A percentile compares a stretch with the other conserved stretches of the same genome.
These are phyloP conservation scores for Fusarium sp. DNA, from an alignment of 2,329 filamentous ascomycete species.

Conservation along the genomic window DNA sequence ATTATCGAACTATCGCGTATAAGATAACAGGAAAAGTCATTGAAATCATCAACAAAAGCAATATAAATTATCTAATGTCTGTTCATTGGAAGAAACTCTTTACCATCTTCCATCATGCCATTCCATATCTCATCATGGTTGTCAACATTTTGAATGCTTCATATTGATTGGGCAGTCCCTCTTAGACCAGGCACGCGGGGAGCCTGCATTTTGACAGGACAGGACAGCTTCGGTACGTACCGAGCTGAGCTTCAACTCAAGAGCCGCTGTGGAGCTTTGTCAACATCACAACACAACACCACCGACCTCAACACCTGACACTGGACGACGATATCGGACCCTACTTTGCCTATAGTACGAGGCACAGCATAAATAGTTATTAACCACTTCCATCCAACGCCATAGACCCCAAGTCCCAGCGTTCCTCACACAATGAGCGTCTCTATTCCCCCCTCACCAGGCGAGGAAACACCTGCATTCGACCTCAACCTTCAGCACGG, in stretches of 20 bases:
- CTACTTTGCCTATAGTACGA: background rate
- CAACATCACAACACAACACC: slow-evolving; percentile 41
- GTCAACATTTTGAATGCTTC: background rate
- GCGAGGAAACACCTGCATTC: slow-evolving; percentile 61
- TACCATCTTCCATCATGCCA: background rate
- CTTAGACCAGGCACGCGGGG: slow-evolving; percentile 20
- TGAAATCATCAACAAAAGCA: background rate
- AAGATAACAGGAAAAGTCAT: background rate
- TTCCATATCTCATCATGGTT: background rate
- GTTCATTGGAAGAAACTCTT: background rate
- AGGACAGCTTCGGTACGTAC: slow-evolving; percentile 23
- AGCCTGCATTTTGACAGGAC: slow-evolving; percentile 31
- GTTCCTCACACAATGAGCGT: slow-evolving; percentile 43
- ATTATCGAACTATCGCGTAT: background rate
- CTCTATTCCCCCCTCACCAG: slow-evolving; percentile 50
- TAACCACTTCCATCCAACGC: background rate
- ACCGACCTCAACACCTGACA: slow-evolving; percentile 6
- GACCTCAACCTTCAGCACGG: slow-evolving; percentile 76
- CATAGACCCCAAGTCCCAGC: background rate
- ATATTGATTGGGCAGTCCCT: slow-evolving; percentile 8
- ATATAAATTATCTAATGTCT: background rate
- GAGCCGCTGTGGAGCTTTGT: slow-evolving; percentile 42
- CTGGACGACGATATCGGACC: slow-evolving; percentile 19
- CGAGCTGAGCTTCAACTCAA: slow-evolving; percentile 28
- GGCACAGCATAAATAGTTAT: background rate